Evolutionary conservation across 164 flowering plant genomes (phyloP), one percentile per base, ranked within the genome.

Genomic region (Liquidambar formosana): DNA sequence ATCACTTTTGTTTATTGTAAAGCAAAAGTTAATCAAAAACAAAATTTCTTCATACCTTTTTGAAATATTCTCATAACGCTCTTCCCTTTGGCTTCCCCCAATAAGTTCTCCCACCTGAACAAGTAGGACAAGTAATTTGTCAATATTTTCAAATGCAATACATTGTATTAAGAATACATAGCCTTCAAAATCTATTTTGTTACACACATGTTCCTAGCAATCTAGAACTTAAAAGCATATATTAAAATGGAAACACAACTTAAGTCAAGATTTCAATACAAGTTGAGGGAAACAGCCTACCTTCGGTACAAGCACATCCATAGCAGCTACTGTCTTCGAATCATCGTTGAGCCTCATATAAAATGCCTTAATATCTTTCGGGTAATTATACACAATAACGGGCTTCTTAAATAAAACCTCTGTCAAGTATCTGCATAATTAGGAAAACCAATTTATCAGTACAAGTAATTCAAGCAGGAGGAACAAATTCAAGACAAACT

Each of bases 231-330:
- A 2, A n/a, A 33, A 33, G 41, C 6, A 33, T 6, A n/a, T 49
- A 12, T 49, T 16, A 5, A 16, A 16, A 15, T 49, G 53, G 53
- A 16, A 49, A 15, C 16, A 16, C n/a, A 18, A n/a, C n/a, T n/a
- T 15, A 49, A 49, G n/a, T 3, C 53, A 54, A 54, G 23, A 10
- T 12, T 21, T n/a, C 19, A 19, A 16, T 21, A 41, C 41, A 13
- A 3, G 6, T 33, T 1, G 16, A 45, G 33, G 46, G 26, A 59
- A 49, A 21, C 11, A 54, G 25, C 65, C 28, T 61, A 91, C 98
- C 97, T 89, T 92, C 12, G 97, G 97, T 41, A 94, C 99, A 71
- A 94, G 94, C 46, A 94, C 93, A 84, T 94, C 99, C 99, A 94
- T 94, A 12, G 99, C 99, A 78, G 99, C 99, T 47, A 94, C 97